Percentiles rank a stretch among this genome's conserved stretches.
phyloP scores from a whole-genome alignment of 352 stramenopile species.

The Phytophthora quininea region DNA sequence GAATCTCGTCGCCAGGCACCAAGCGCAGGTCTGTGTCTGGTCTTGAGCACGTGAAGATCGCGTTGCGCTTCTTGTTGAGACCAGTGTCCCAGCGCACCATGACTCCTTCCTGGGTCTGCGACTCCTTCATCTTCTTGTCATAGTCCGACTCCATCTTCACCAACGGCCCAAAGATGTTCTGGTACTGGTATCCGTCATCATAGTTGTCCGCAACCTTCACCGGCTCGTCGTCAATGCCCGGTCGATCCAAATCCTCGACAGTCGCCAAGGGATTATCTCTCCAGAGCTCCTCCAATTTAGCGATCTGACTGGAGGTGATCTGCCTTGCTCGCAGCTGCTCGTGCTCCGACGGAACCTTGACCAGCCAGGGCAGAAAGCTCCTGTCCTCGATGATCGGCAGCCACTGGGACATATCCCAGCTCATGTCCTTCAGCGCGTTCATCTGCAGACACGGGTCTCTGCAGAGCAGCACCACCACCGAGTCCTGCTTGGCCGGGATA shows the following conservation, averaged over 20 bases:
- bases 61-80: slow-evolving; percentile 97
- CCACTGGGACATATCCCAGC: slow-evolving; percentile 99
- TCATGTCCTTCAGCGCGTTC: slow-evolving; percentile 98
- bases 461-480: slow-evolving; percentile 98
- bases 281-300: slow-evolving; percentile 94
- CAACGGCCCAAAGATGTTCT: slow-evolving; percentile 98
- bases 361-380: slow-evolving; percentile 97
- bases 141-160: slow-evolving; percentile 99
- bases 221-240: slow-evolving; percentile 91
- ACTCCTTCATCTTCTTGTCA: slow-evolving; percentile 99
- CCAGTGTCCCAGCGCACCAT: slow-evolving; percentile 95
- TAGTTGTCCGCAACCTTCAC: slow-evolving; percentile 92
- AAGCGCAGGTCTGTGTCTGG: slow-evolving; percentile 91
- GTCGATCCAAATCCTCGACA: slow-evolving; percentile 96
- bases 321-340: slow-evolving; percentile 94
- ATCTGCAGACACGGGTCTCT: slow-evolving; percentile 97
- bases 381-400: slow-evolving; percentile 97
- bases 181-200: slow-evolving; percentile 99
- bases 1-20: slow-evolving; percentile 97
- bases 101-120: slow-evolving; percentile 94
- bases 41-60: slow-evolving; percentile 94
- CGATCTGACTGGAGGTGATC: slow-evolving; percentile 92
- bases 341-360: slow-evolving; percentile 93
- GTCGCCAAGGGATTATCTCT: slow-evolving; percentile 96
- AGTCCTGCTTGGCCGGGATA: slow-evolving; percentile 96